A percentile compares a stretch with the other conserved stretches of the same genome.
Evolutionary conservation across 441 rosid genomes (phyloP).

Genomic region (Brassica balearica): DNA sequence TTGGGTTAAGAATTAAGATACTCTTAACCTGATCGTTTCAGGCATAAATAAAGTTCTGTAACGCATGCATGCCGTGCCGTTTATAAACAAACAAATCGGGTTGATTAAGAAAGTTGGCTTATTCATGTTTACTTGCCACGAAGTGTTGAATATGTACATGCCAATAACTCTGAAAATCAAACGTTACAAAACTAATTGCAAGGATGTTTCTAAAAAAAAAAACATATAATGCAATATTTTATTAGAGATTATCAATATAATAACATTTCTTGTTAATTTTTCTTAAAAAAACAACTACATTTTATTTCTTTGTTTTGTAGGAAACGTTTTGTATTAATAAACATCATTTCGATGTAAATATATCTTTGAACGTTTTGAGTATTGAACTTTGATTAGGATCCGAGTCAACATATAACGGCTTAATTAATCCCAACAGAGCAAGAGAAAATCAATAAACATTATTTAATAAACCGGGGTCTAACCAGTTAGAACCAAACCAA

Average conservation of each 20-base stretch:
- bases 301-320: no score
- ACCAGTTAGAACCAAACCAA: neutral
- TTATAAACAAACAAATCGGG: slow-evolving; percentile 17
- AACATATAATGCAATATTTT: neutral
- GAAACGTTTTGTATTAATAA: neutral
- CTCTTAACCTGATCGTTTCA: neutral
- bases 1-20: neutral
- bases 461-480: neutral
- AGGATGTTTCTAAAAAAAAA: neutral
- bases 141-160: neutral
- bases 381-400: no score
- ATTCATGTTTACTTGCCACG: neutral
- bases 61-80: slow-evolving; percentile 20
- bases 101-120: slow-evolving; percentile 23
- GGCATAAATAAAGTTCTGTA: slow-evolving; percentile 25
- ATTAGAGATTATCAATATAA: neutral
- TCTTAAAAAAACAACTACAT: neutral
- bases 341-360: neutral
- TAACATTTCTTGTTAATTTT: no score
- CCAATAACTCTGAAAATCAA: neutral
- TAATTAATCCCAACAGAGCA: neutral
- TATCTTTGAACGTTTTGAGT: neutral
- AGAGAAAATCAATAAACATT: neutral
- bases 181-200: slow-evolving; percentile 12
- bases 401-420: no score